A percentile compares a stretch with the other conserved stretches of the same genome.
These are phyloP conservation scores for Gossypium lobatum DNA, from an alignment of 441 rosid genomes.

Conservation along the genomic window DNA sequence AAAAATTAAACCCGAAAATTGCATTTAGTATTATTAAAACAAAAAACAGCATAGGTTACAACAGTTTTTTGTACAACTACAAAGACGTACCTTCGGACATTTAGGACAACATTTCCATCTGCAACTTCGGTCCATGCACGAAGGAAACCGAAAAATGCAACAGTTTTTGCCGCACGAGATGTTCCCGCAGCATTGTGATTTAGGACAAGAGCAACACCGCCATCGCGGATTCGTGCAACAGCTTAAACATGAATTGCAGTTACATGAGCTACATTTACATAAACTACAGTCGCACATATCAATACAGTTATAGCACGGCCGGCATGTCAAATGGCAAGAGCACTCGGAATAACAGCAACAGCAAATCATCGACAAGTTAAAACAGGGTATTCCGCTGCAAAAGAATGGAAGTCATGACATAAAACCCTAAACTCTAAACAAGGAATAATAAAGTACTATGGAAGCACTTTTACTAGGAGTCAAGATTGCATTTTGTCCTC, in stretches of 20 bases:
- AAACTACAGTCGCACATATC: background rate
- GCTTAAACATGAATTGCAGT: constrained; percentile 21
- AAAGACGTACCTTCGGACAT: constrained; percentile 44
- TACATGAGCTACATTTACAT: background rate
- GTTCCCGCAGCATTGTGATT: constrained; percentile 40
- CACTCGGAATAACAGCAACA: constrained; percentile 62
- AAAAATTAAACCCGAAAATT: background rate
- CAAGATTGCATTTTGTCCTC: too few relatives aligned
- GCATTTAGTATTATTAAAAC: constrained; percentile 29
- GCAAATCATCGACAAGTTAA: constrained; percentile 54
- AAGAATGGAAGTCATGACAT: constrained; percentile 1
- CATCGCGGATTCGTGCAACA: constrained; percentile 33
- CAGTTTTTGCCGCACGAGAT: constrained; percentile 33
- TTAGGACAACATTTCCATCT: constrained; percentile 37
- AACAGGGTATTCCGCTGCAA: constrained; percentile 54
- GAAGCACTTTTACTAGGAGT: too few relatives aligned
- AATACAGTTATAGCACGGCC: constrained; percentile 40
- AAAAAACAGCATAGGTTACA: constrained; percentile 57
- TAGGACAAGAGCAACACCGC: constrained; percentile 37
- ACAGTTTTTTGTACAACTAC: constrained; percentile 44
- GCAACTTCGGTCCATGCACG: constrained; percentile 44
- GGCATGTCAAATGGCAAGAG: constrained; percentile 35
- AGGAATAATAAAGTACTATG: too few relatives aligned
- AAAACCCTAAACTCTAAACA: background rate
- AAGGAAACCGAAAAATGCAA: constrained; percentile 34